phyloP scores from a whole-genome alignment of 495 filamentous ascomycete genomes.

The Physcia stellaris region DNA sequence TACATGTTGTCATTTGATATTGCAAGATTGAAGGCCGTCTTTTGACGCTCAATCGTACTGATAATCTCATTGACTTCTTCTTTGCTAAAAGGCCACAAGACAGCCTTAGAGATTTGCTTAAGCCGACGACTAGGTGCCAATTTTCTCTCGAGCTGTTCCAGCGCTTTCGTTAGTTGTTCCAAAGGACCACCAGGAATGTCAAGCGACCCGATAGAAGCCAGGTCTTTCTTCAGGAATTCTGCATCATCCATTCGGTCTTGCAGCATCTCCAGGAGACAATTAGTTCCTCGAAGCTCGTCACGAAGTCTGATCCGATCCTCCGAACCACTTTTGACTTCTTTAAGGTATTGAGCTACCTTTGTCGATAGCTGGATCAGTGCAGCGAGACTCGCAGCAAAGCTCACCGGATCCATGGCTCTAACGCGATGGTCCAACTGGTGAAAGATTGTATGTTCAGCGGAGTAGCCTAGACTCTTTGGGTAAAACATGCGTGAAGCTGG shows the following conservation, averaged over 20 bases:
- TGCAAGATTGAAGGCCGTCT: slow-evolving; percentile 4
- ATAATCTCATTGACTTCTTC: slow-evolving; percentile 1
- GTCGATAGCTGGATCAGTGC: slow-evolving; percentile 2
- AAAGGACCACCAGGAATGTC: slow-evolving; percentile 2
- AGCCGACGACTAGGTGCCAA: background rate
- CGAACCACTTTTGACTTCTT: slow-evolving; percentile 1
- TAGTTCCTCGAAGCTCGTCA: background rate
- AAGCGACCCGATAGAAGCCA: background rate
- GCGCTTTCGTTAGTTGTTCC: background rate
- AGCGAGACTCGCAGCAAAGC: no score
- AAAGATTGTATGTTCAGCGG: no score
- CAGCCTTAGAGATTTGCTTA: background rate
- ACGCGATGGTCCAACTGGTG: no score
- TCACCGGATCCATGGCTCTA: no score
- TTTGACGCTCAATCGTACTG: slow-evolving; percentile 6
- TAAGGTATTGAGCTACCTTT: background rate
- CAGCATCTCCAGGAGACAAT: slow-evolving; percentile 1
- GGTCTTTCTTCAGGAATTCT: background rate
- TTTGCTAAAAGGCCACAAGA: slow-evolving; percentile 8
- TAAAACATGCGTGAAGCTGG: no score
- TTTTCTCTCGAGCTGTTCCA: background rate
- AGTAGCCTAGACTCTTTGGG: no score
- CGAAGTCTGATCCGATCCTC: slow-evolving; percentile 1
- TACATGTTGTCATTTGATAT: slow-evolving; percentile 4
- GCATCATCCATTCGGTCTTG: background rate